These are phyloP conservation scores for Botryosphaeria dothidea DNA, from an alignment of 2,329 filamentous ascomycete genomes.

Conservation along the genomic window DNA sequence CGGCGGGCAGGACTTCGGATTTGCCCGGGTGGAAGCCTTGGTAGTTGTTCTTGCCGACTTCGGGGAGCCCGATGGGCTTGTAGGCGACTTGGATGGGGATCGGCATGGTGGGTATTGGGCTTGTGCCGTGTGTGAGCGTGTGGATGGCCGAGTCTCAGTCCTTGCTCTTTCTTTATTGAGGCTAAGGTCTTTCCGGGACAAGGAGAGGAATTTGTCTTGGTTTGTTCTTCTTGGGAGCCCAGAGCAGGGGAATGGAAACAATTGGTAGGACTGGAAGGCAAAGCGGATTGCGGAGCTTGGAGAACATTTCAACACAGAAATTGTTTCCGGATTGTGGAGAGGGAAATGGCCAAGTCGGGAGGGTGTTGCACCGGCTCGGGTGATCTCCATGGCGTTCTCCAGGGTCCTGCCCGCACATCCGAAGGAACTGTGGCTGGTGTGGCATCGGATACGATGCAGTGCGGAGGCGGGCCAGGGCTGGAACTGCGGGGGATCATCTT, in stretches of 20 bases:
- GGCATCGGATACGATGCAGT: slow-evolving; percentile 3
- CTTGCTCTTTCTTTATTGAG: neutral
- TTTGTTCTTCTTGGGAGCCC: neutral
- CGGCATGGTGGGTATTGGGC: slow-evolving; percentile 28
- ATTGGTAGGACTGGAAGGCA: neutral
- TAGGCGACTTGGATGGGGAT: slow-evolving; percentile 32
- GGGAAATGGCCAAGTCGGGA: neutral
- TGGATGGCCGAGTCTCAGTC: neutral
- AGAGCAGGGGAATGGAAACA: neutral
- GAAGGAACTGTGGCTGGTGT: slow-evolving; percentile 9
- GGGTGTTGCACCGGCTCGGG: neutral
- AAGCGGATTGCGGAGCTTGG: neutral
- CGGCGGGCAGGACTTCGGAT: slow-evolving; percentile 40
- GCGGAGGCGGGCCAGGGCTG: neutral
- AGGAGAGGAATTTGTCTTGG: neutral
- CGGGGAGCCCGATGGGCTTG: slow-evolving; percentile 36
- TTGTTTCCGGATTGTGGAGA: neutral
- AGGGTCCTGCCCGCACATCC: neutral
- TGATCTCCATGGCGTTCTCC: neutral
- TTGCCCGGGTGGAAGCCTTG: slow-evolving; percentile 42
- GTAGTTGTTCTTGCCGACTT: slow-evolving; percentile 44
- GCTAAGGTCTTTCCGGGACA: no score
- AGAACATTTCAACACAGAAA: neutral
- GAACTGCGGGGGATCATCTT: neutral
- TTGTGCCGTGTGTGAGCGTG: no score